These are phyloP conservation scores for Scheffersomyces coipomensis DNA, from an alignment of 805 yeast genomes.

Conservation along the genomic window DNA sequence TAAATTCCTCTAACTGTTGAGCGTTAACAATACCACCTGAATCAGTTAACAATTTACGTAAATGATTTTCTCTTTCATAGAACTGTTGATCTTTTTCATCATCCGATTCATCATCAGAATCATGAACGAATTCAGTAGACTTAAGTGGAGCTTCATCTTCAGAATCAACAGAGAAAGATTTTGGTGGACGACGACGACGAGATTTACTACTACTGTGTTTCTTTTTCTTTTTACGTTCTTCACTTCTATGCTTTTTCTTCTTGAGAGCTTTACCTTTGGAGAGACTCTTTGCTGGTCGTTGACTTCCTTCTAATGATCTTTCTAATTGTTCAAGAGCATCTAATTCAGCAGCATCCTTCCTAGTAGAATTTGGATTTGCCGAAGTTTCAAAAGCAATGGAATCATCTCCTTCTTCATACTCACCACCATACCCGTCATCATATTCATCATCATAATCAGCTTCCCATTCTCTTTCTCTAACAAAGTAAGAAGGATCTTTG, in stretches of 20 bases:
- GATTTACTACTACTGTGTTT: conserved; percentile 1
- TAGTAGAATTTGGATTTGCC: conserved; percentile 9
- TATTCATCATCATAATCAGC: conserved; percentile 30
- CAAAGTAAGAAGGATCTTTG: conserved; percentile 32
- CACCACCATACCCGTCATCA: conserved; percentile 21
- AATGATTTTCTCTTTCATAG: conserved; percentile 53
- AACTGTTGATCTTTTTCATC: conserved; percentile 52
- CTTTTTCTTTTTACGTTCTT: conserved; percentile 4
- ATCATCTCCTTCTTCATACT: conserved; percentile 21
- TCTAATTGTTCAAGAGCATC: conserved; percentile 42
- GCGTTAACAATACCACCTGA: conserved; percentile 40
- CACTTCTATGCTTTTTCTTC: conserved; percentile 7
- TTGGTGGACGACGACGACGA: conserved; percentile 15
- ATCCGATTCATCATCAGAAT: conserved; percentile 65
- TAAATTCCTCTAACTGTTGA: conserved; percentile 30
- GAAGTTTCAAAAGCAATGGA: conserved; percentile 30
- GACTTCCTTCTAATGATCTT: conserved; percentile 10
- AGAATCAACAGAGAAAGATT: conserved; percentile 24
- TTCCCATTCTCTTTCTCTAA: conserved; percentile 23
- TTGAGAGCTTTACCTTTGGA: conserved; percentile 6
- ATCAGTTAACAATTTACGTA: conserved; percentile 37
- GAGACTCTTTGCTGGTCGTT: neutral
- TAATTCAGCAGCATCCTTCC: conserved; percentile 12
- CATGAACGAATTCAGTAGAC: conserved; percentile 55
- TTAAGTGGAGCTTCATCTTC: conserved; percentile 26